Evolutionary conservation across 148 eudicot species (phyloP).

Genomic region (Diospyros lotus): DNA sequence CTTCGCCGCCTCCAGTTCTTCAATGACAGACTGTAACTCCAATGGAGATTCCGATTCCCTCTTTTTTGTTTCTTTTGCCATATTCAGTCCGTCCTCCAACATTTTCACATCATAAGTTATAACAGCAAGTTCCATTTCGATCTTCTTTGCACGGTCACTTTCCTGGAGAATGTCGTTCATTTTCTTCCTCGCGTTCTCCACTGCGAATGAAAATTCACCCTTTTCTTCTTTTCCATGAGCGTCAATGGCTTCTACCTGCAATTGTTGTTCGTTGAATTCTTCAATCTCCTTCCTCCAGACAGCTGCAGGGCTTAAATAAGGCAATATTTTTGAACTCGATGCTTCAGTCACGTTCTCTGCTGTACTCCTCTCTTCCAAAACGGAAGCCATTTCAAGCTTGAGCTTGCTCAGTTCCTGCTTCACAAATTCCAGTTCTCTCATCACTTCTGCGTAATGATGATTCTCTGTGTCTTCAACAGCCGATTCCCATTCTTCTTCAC

Average conservation of each 20-base stretch:
- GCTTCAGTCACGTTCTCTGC: slow-evolving; percentile 56
- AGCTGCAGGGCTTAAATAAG: slow-evolving; percentile 27
- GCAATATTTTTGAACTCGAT: slow-evolving; percentile 27
- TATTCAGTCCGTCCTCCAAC: slow-evolving; percentile 44
- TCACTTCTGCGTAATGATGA: slow-evolving; percentile 35
- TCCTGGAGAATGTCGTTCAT: slow-evolving; percentile 35
- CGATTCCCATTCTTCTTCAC: slow-evolving; percentile 20
- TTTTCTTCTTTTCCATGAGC: slow-evolving; percentile 41
- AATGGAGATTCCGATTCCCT: slow-evolving; percentile 11
- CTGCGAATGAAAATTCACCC: slow-evolving; percentile 18
- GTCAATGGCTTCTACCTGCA: slow-evolving; percentile 52
- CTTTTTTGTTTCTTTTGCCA: slow-evolving; percentile 46
- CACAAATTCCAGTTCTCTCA: slow-evolving; percentile 40
- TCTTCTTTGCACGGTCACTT: slow-evolving; percentile 25
- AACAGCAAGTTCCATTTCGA: slow-evolving; percentile 35
- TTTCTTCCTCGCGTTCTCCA: slow-evolving; percentile 43
- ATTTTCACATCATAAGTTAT: slow-evolving; percentile 42
- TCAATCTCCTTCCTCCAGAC: slow-evolving; percentile 47
- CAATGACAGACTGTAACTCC: slow-evolving; percentile 16
- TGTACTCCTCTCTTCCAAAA: slow-evolving; percentile 39
- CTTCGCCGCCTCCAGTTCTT: slow-evolving; percentile 51
- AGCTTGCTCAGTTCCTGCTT: slow-evolving; percentile 58
- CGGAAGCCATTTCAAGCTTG: slow-evolving; percentile 47
- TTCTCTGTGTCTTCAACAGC: slow-evolving; percentile 16
- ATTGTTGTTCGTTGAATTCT: slow-evolving; percentile 61